Evolutionary conservation across 2,329 filamentous ascomycete genomes (phyloP).

Genomic region (Fusarium kyushuense): DNA sequence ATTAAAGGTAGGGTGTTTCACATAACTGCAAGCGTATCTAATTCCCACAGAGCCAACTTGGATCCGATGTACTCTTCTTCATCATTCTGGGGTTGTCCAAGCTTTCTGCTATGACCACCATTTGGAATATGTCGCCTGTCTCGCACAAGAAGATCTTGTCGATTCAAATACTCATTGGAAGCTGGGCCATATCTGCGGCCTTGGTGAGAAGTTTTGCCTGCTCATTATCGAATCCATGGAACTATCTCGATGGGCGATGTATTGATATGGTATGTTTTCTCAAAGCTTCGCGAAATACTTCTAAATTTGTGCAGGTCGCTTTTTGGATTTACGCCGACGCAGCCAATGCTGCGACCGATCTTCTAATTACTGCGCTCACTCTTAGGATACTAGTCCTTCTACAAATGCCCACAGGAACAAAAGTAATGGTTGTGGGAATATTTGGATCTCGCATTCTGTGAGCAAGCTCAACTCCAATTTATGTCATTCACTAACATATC

Average conservation of each 20-base stretch:
- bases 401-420: conserved; percentile 14
- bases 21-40: not conserved
- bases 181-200: conserved; percentile 3
- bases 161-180: not conserved
- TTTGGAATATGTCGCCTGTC: conserved; percentile 11
- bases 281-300: rapidly evolving
- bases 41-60: not conserved
- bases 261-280: conserved; percentile 1
- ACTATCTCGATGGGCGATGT: conserved; percentile 15
- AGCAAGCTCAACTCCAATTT: not conserved
- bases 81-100: not conserved
- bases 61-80: conserved; percentile 8
- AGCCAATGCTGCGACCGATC: not conserved
- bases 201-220: conserved; percentile 5
- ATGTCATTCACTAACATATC: not conserved
- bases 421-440: conserved; percentile 11
- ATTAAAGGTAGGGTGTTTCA: not conserved
- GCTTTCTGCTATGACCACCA: conserved; percentile 13
- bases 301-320: not conserved
- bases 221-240: not conserved
- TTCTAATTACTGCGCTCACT: not conserved
- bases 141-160: conserved; percentile 5
- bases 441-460: conserved; percentile 18
- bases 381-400: not conserved
- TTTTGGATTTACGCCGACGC: conserved; percentile 13